phyloP scores from a whole-genome alignment of 2,329 filamentous ascomycete genomes.

The Exophiala sp. region DNA sequence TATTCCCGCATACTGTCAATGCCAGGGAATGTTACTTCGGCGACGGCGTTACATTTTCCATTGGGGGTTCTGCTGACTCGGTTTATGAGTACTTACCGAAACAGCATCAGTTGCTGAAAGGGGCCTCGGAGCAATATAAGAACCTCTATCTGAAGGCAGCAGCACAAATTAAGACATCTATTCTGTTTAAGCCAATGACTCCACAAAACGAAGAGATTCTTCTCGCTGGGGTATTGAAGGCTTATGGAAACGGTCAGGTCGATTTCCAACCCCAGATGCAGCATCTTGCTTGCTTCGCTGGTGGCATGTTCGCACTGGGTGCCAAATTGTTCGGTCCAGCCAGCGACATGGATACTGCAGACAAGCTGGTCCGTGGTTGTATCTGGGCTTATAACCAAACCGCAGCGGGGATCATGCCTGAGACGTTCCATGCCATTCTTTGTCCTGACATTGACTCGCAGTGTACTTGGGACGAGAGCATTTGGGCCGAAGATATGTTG shows the following conservation, averaged over 20 bases:
- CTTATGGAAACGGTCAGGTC: slow-evolving; percentile 44
- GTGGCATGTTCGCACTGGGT: slow-evolving; percentile 65
- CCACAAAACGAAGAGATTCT: slow-evolving; percentile 42
- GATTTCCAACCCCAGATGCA: slow-evolving; percentile 39
- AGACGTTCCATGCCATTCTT: slow-evolving; percentile 48
- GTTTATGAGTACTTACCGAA: slow-evolving; percentile 56
- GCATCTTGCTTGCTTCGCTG: slow-evolving; percentile 64
- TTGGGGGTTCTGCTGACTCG: slow-evolving; percentile 52
- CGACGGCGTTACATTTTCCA: slow-evolving; percentile 39
- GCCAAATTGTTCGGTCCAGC: slow-evolving; percentile 54
- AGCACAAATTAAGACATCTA: slow-evolving; percentile 61
- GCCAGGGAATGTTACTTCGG: slow-evolving; percentile 38
- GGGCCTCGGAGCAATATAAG: slow-evolving; percentile 13
- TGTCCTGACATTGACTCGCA: slow-evolving; percentile 32
- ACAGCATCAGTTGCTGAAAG: slow-evolving; percentile 30
- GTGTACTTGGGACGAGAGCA: slow-evolving; percentile 39
- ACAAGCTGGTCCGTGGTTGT: slow-evolving; percentile 56
- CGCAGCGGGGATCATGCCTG: slow-evolving; percentile 56
- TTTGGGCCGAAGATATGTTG: slow-evolving; percentile 32
- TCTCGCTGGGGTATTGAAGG: slow-evolving; percentile 44
- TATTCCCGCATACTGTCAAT: slow-evolving; percentile 55
- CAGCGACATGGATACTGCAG: slow-evolving; percentile 51
- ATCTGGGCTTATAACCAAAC: slow-evolving; percentile 56
- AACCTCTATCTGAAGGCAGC: slow-evolving; percentile 57
- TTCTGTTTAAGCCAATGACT: slow-evolving; percentile 72